phyloP scores from a whole-genome alignment of 163 green algal genomes.

The Scenedesmus sp. region DNA sequence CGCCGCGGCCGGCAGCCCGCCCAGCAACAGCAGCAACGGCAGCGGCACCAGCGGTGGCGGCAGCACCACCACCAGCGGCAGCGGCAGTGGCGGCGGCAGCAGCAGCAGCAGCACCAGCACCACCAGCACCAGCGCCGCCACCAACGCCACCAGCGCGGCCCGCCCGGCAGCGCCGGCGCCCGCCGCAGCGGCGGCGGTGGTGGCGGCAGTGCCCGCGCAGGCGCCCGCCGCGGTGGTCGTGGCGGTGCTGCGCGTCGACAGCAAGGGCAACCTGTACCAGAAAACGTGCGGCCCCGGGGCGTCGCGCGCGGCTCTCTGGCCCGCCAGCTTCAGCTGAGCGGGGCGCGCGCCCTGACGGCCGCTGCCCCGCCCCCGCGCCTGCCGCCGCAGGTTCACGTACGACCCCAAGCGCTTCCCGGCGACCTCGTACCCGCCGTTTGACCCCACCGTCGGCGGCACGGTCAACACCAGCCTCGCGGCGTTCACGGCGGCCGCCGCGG shows the following conservation, averaged over 20 bases:
- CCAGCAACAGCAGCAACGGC: too few species aligned
- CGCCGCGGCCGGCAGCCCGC: too few species aligned
- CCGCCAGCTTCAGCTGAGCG: too few species aligned
- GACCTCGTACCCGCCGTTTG: slow-evolving; percentile 16
- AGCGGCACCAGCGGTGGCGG: background rate
- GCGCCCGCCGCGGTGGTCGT: background rate
- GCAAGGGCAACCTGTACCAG: slow-evolving; percentile 19
- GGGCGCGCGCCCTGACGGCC: too few species aligned
- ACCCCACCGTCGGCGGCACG: too few species aligned
- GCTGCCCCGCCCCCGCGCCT: background rate
- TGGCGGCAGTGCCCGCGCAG: too few species aligned
- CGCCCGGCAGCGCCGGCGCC: background rate
- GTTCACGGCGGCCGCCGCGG: background rate
- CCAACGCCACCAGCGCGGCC: background rate
- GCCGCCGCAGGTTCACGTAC: slow-evolving; percentile 25
- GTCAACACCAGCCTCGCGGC: background rate
- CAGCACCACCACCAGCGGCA: background rate
- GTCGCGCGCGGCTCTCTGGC: too few species aligned
- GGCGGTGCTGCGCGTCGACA: slow-evolving; percentile 21
- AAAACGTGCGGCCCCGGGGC: slow-evolving; percentile 29
- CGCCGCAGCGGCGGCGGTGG: too few species aligned
- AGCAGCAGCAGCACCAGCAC: background rate
- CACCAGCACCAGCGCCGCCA: too few species aligned
- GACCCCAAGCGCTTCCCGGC: background rate
- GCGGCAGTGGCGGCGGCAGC: background rate